These are phyloP conservation scores for Aspergillus hancockii DNA, from an alignment of 495 filamentous ascomycete genomes.

Conservation along the genomic window DNA sequence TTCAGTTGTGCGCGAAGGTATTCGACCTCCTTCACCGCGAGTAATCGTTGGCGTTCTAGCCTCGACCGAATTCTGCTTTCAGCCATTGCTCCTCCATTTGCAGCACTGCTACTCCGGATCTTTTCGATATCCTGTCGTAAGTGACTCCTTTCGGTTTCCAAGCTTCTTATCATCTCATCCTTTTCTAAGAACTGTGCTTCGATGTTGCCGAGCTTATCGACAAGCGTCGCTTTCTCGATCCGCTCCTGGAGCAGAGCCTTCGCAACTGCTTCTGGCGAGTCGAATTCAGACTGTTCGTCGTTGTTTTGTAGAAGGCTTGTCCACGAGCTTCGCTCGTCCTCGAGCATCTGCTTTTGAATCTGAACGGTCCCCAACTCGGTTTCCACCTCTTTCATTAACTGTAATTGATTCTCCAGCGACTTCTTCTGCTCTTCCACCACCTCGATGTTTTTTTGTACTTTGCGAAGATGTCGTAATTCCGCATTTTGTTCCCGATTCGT, in stretches of 20 bases:
- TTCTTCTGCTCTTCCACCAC: constrained; percentile 97
- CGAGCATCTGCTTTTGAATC: constrained; percentile 80
- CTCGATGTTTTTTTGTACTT: constrained; percentile 79
- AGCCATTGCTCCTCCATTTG: constrained; percentile 35
- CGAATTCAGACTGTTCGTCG: constrained; percentile 66
- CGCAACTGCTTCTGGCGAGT: constrained; percentile 86
- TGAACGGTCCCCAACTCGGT: constrained; percentile 74
- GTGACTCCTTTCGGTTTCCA: constrained; percentile 67
- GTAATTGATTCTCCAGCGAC: constrained; percentile 72
- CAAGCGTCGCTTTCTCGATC: constrained; percentile 71
- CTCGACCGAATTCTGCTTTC: constrained; percentile 64
- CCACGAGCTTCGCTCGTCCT: constrained; percentile 88
- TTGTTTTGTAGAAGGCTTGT: constrained; percentile 78
- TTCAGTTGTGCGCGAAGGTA: constrained; percentile 91
- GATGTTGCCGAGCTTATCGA: constrained; percentile 74
- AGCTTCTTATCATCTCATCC: constrained; percentile 68
- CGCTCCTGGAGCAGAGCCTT: constrained; percentile 79
- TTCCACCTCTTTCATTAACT: constrained; percentile 71
- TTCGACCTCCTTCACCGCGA: constrained; percentile 89
- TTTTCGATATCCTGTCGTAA: constrained; percentile 71
- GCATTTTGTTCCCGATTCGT: constrained; percentile 75
- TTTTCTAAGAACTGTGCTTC: constrained; percentile 80
- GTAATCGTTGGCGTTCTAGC: constrained; percentile 78
- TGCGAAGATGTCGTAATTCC: constrained; percentile 78
- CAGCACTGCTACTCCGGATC: constrained; percentile 44